Evolutionary conservation across 2,329 filamentous ascomycete species (phyloP).

Genomic region (Beauveria sp.): DNA sequence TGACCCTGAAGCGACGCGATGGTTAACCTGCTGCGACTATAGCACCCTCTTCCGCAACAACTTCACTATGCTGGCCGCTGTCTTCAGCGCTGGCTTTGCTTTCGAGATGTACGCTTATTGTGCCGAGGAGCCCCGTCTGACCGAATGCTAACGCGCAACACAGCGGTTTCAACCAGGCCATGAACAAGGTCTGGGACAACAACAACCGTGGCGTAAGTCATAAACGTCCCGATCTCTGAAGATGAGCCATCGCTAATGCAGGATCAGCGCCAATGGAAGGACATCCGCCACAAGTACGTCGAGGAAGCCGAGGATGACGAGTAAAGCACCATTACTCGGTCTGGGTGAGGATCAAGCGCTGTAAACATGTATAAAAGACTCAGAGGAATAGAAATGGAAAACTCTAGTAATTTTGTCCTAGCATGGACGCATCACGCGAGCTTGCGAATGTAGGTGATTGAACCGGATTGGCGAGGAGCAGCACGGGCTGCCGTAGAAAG

Average conservation of each 20-base stretch:
- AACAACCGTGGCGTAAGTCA: conserved; percentile 82
- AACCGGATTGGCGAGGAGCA: background rate
- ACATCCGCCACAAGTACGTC: conserved; percentile 88
- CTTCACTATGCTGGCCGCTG: conserved; percentile 74
- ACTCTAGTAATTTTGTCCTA: conserved; percentile 4
- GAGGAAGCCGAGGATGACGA: conserved; percentile 62
- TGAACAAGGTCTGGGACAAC: conserved; percentile 84
- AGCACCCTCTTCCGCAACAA: conserved; percentile 84
- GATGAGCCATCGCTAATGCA: conserved; percentile 19
- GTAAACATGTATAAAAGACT: conserved; percentile 16
- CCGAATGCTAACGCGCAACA: conserved; percentile 24
- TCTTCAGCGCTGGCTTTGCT: conserved; percentile 82
- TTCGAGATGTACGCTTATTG: conserved; percentile 74
- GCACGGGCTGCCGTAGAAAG: background rate
- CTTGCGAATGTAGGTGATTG: background rate
- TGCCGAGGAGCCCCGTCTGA: conserved; percentile 13
- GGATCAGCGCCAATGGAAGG: conserved; percentile 94
- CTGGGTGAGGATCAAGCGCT: conserved; percentile 11
- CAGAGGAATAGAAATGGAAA: conserved; percentile 9
- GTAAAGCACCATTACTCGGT: conserved; percentile 24
- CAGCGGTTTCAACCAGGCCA: conserved; percentile 74
- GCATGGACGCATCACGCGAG: background rate
- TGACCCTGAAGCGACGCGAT: conserved; percentile 11
- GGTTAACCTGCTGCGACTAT: conserved; percentile 16
- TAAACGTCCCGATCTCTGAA: background rate